Evolutionary conservation across 495 filamentous ascomycete genomes (phyloP).

Genomic region (Daldinia caldariorum): DNA sequence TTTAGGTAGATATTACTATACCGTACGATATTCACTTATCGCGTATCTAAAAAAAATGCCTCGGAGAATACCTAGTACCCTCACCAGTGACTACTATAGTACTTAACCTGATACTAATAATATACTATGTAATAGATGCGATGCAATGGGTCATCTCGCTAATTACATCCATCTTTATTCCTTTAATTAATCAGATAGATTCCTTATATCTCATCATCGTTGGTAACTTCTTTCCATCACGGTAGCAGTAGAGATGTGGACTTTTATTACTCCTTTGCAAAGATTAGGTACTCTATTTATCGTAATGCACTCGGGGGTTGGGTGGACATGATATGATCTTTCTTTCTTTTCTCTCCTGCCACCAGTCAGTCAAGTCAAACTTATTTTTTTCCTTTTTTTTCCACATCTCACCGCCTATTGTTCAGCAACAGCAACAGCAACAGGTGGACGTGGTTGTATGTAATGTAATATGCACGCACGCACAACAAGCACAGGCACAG

Average conservation of each 20-base stretch:
- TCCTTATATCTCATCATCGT: not conserved
- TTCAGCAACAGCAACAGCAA: not conserved
- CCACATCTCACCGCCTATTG: slow-evolving; percentile 41
- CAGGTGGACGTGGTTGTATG: slow-evolving; percentile 6
- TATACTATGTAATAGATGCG: too few species aligned
- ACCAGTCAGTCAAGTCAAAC: slow-evolving; percentile 7
- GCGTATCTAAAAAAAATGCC: slow-evolving; percentile 9
- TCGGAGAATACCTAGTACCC: too few species aligned
- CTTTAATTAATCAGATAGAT: not conserved
- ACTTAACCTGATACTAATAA: too few species aligned
- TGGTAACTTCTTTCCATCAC: not conserved
- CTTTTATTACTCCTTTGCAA: slow-evolving; percentile 8
- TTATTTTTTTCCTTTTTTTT: slow-evolving; percentile 3
- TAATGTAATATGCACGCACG: not conserved
- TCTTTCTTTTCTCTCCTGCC: not conserved
- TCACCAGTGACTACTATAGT: too few species aligned
- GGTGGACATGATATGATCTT: not conserved
- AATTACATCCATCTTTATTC: slow-evolving; percentile 19
- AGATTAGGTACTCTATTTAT: not conserved
- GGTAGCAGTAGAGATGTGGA: not conserved
- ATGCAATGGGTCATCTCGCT: slow-evolving; percentile 10
- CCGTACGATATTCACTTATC: slow-evolving; percentile 17
- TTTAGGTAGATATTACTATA: not conserved
- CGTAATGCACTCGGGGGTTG: not conserved
- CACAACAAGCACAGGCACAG: not conserved